Evolutionary conservation across 2,329 filamentous ascomycete species (phyloP), one percentile per base, ranked within the genome.

Genomic region (Setomelanomma holmii): DNA sequence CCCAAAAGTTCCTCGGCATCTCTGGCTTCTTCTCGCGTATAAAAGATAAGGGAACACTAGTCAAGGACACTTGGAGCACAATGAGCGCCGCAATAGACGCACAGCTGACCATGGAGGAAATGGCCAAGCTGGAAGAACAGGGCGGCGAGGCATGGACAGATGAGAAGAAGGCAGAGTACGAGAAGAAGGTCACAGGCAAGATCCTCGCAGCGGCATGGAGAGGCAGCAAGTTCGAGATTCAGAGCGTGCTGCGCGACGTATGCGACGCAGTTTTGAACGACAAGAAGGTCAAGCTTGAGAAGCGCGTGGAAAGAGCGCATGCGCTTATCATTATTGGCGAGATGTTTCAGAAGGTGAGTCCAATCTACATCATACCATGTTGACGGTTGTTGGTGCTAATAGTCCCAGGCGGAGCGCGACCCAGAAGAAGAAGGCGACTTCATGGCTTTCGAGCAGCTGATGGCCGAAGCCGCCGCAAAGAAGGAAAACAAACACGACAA

Each of bases 71-170:
- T 1, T 99, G 95, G 95, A 93, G 90, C 71, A 99, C 95, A 23
- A 97, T 99, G 72, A 92, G 88, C 58, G 96, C 91, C 45, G 95
- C 95, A 34, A 96, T 99, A 61, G 93, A 97, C 71, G 95, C 95
- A 21, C 95, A 99, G 79, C 89, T 96, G 80, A 96, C 93, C 54
- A 96, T 99, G 86, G 93, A 99, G 80, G 93, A 97, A 76, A 98
- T 99, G 95, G 93, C 92, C 48, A 92, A 93, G 75, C 83, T 93
- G 77, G 95, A 99, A 79, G 90, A 97, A 80, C 88, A 88, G 69
- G 95, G 93, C 46, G 95, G 95, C 43, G 95, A 97, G 49, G 92
- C 96, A 56, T 99, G 95, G 95, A 98, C 95, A 1, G 95, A 99
- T 58, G 95, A 98, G 86, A 93, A 90, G 81, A 92, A 93, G 78